Evolutionary conservation across 805 yeast species (phyloP).

Genomic region (Sugiyamaella mastotermitis): DNA sequence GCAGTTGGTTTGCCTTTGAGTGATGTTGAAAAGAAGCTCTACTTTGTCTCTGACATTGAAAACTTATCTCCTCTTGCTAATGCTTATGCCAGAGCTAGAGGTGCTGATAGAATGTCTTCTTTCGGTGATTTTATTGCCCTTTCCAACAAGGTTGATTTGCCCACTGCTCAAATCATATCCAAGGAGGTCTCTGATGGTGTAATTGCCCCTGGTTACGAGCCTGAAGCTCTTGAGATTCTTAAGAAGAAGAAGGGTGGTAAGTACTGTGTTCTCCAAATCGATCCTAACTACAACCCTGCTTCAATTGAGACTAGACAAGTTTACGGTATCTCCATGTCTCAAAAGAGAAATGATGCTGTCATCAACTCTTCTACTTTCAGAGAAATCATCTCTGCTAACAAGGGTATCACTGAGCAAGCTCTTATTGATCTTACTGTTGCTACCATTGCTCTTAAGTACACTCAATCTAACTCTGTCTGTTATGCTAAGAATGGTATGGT

Average conservation of each 20-base stretch:
- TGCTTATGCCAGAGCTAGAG: conserved; percentile 99
- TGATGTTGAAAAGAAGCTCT: conserved; percentile 88
- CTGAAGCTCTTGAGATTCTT: conserved; percentile 85
- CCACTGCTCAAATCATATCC: conserved; percentile 95
- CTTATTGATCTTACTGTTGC: conserved; percentile 92
- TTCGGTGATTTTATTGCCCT: conserved; percentile 98
- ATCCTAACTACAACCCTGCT: conserved; percentile 87
- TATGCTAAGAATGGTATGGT: conserved; percentile 99
- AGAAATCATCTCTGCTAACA: conserved; percentile 85
- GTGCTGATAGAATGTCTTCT: conserved; percentile 99
- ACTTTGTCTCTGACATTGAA: conserved; percentile 91
- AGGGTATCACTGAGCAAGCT: conserved; percentile 85
- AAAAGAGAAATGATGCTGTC: conserved; percentile 96
- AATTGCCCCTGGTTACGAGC: conserved; percentile 93
- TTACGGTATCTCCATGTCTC: conserved; percentile 91
- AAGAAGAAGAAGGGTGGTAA: conserved; percentile 94
- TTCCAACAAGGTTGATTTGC: conserved; percentile 90
- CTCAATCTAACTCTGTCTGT: conserved; percentile 97
- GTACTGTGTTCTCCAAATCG: conserved; percentile 93
- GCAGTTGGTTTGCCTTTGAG: conserved; percentile 94
- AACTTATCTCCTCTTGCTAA: conserved; percentile 94
- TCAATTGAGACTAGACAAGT: conserved; percentile 85
- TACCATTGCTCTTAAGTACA: conserved; percentile 93
- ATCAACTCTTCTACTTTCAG: conserved; percentile 85
- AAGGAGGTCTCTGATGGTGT: conserved; percentile 98